Base-by-base conservation (phyloP, 1,284 basidiomycete genomes). In the Austroboletus rostrupii region DNA sequence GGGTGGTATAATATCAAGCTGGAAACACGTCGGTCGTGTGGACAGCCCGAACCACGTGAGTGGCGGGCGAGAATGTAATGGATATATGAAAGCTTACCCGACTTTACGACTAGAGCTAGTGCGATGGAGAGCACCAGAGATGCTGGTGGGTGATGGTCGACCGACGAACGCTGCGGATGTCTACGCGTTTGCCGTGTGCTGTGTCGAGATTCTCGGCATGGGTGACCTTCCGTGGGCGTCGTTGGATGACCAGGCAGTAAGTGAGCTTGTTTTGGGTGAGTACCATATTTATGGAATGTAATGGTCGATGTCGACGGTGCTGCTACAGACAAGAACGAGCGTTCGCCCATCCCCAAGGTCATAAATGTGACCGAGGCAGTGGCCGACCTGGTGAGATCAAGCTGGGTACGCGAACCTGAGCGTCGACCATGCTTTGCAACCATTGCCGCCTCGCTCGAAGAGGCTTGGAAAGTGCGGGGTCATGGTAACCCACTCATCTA, bases 1-100 rank as follows among this genome's bases (percentile, higher is more conserved):
- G 87, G 87, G 0, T 83, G 90, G 64, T 85, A 79, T 57, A 82
- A 87, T 65, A 81, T 91, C 75, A 87, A 83, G 70, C 77, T 73
- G 21, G 86, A 89, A 61, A 81, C 76, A 3, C 81, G 75, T 58
- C 74, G 79, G 26, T 65, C 85, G 6, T 86, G 79, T 56, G 79
- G 80, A 17, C 70, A 67, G 38, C 63, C 73, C 5, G 69, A 71
- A 16, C 75, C 77, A 49, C 78, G 86, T 87, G 60, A 48, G 83
- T 75, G 6, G 2, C 31, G 7, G 36, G 35, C 23, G 13, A 11
- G 23, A 26, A 1, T 9, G 10, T 12, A 2, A 26, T 43, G 11
- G 39, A 42, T 36, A 9, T 47, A 38, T 44, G 19, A 14, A 41
- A 28, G 32, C 36, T 49, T 33, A 33, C 29, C 46, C 16, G 7